Base-by-base conservation (phyloP, 768 basidiomycete genomes). In the Trametes sanguinea region DNA sequence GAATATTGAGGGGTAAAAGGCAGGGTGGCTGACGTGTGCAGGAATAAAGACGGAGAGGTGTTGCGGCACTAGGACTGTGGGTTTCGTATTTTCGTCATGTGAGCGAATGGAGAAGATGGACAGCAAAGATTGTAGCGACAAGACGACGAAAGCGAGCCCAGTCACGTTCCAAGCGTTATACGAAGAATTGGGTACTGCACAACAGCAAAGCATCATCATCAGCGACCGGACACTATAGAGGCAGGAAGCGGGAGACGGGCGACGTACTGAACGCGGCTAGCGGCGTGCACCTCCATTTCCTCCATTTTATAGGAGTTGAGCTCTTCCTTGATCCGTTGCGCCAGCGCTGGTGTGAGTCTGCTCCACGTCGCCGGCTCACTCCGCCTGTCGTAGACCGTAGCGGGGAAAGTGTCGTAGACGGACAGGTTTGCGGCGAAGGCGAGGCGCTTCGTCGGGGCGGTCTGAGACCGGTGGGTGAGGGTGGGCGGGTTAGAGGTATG, bases 251-350 rank as follows among this genome's bases (percentile, higher is more conserved):
- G 22, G 22, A 43, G 53, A 51, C 61, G 47, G 57, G 51, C 16
- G 16, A 85, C 92, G 67, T 73, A 94, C 92, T 97, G 89, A 69
- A 92, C 86, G 75, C 93, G 87, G 76, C 93, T 95, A 52, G 90
- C 80, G 68, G 92, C 91, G 76, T 98, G 96, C 64, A 99, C 95
- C 74, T 95, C 94, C 96, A 99, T 98, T 79, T 98, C 95, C 76
- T 96, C 95, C 91, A 98, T 93, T 82, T 98, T 98, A 78, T 92
- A 98, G 58, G 93, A 94, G 76, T 99, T 99, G 54, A 99, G 80
- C 77, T 96, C 94, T 77, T 96, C 94, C 82, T 99, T 99, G 75
- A 99, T 98, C 69, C 89, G 83, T 80, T 98, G 94, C 43, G 96
- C 96, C 69, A 98, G 79, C 60, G 90, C 87, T 46, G 96, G 97